These are phyloP conservation scores for Sarocladiaceae sp. DNA, from an alignment of 2,329 filamentous ascomycete genomes.

Conservation along the genomic window DNA sequence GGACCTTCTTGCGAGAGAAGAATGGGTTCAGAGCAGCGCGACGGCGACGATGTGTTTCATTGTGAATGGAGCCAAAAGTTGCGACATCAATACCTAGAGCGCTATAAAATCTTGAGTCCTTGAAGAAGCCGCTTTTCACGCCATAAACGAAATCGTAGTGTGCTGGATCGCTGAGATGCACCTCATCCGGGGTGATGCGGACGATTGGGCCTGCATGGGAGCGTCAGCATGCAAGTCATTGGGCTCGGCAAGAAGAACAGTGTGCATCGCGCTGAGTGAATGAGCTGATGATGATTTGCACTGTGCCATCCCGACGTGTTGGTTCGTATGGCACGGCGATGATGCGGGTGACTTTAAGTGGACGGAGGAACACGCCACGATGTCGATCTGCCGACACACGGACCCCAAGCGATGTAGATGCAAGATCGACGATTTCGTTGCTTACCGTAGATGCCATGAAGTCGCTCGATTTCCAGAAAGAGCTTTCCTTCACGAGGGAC, in stretches of 20 bases:
- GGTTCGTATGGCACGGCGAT: not conserved
- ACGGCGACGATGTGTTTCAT: constrained; percentile 16
- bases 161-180: constrained; percentile 23
- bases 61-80: constrained; percentile 14
- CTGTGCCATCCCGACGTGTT: not conserved
- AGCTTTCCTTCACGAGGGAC: constrained; percentile 16
- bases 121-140: constrained; percentile 6
- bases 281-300: not conserved
- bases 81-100: constrained; percentile 3
- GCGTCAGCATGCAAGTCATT: not conserved
- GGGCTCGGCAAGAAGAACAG: no score
- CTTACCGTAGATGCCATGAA: constrained; percentile 5
- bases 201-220: constrained; percentile 9
- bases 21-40: constrained; percentile 15
- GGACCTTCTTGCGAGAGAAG: constrained; percentile 18
- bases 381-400: constrained; percentile 1
- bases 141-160: constrained; percentile 21
- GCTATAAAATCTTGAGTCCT: not conserved
- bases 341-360: constrained; percentile 2
- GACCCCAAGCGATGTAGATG: not conserved
- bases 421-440: not conserved
- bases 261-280: no score
- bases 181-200: constrained; percentile 14
- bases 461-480: not conserved
- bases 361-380: not conserved